phyloP scores from a whole-genome alignment of 2,329 filamentous ascomycete species.

The Phaeosphaeriaceae sp. region DNA sequence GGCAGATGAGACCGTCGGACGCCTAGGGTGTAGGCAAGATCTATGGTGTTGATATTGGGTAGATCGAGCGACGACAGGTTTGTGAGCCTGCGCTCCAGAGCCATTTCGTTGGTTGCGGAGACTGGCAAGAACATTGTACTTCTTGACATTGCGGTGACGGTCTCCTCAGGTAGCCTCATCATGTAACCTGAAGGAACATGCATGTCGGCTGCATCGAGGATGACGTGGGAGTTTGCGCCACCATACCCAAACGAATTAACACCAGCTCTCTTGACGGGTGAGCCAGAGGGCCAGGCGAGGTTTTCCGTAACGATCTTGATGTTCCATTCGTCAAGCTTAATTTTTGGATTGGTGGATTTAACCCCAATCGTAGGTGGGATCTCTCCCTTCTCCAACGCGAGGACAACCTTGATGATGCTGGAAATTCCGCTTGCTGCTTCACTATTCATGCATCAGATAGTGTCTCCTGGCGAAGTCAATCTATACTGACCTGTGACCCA shows the following conservation, averaged over 20 bases:
- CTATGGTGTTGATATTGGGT: not conserved
- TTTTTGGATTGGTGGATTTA: constrained; percentile 11
- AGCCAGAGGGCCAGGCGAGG: constrained; percentile 2
- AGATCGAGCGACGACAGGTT: not conserved
- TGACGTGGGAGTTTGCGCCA: constrained; percentile 29
- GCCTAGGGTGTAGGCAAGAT: not conserved
- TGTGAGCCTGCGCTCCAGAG: not conserved
- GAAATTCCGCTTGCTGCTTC: constrained; percentile 50
- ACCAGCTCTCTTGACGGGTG: constrained; percentile 15
- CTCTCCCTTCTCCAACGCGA: not conserved
- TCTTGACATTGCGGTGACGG: not conserved
- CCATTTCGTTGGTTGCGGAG: not conserved
- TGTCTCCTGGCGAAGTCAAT: not conserved
- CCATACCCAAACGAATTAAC: constrained; percentile 32
- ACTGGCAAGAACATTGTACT: not conserved
- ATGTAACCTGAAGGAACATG: not conserved
- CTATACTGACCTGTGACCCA: not conserved
- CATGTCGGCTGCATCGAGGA: constrained; percentile 25
- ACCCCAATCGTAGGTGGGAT: not conserved
- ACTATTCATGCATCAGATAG: constrained; percentile 55
- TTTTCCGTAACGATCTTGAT: not conserved
- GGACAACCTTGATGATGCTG: not conserved
- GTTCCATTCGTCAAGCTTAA: not conserved
- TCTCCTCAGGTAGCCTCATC: no score
- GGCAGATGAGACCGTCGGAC: not conserved